These are phyloP conservation scores for Pyrenophora seminiperda DNA, from an alignment of 2,329 filamentous ascomycete species.

Conservation along the genomic window DNA sequence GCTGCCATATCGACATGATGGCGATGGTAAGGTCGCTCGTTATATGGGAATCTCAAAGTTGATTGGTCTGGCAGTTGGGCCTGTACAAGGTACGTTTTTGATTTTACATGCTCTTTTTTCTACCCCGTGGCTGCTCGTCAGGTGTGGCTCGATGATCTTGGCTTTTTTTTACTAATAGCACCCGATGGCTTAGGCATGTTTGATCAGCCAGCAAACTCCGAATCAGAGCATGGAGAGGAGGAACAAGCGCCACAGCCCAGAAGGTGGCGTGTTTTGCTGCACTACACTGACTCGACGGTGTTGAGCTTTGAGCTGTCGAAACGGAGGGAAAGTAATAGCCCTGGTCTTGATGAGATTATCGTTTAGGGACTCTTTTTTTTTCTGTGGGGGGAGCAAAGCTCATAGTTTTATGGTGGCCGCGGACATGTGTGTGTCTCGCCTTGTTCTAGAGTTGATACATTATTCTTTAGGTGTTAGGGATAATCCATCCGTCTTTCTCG, in stretches of 20 bases:
- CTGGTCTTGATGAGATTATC: slow-evolving; percentile 29
- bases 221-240: not conserved
- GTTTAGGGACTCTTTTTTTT: slow-evolving; percentile 27
- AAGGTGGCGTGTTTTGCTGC: slow-evolving; percentile 71
- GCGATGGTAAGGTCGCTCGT: slow-evolving; percentile 12
- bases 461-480: too few relatives aligned
- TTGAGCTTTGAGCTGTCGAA: slow-evolving; percentile 69
- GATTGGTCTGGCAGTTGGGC: slow-evolving; percentile 70
- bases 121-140: too few relatives aligned
- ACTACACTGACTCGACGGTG: slow-evolving; percentile 72
- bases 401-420: too few relatives aligned
- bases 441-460: too few relatives aligned
- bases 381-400: too few relatives aligned
- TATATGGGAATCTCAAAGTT: slow-evolving; percentile 53
- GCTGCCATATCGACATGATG: slow-evolving; percentile 52
- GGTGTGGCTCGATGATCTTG: too few relatives aligned
- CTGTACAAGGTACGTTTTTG: slow-evolving; percentile 58
- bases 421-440: too few relatives aligned
- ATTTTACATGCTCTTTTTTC: slow-evolving; percentile 2
- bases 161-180: not conserved
- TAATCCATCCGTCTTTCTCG: too few relatives aligned
- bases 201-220: not conserved
- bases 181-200: slow-evolving; percentile 3
- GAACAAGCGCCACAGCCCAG: slow-evolving; percentile 18
- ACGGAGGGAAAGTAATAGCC: slow-evolving; percentile 11